Evolutionary conservation across 352 stramenopile species (phyloP).

Genomic region (Phytophthora lateralis): DNA sequence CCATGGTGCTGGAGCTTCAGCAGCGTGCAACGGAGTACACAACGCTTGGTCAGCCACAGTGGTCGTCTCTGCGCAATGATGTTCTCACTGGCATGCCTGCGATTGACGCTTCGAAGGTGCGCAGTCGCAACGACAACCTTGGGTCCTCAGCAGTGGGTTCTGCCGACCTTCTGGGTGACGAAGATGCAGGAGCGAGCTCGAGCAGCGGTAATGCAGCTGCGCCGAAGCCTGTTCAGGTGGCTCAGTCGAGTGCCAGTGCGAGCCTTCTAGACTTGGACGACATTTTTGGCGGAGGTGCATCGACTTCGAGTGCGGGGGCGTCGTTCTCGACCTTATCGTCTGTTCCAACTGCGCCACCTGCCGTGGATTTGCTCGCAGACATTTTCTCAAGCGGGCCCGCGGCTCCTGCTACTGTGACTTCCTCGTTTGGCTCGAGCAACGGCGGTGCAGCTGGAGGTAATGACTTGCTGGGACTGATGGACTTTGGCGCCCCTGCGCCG

Average conservation of each 20-base stretch:
- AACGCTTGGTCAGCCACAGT: slow-evolving; percentile 84
- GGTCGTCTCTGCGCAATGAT: slow-evolving; percentile 77
- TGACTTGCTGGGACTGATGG: slow-evolving; percentile 77
- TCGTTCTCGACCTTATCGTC: slow-evolving; percentile 29
- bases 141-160: slow-evolving; percentile 36
- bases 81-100: slow-evolving; percentile 95
- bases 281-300: slow-evolving; percentile 90
- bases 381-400: slow-evolving; percentile 85
- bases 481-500: slow-evolving; percentile 58
- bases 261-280: slow-evolving; percentile 96
- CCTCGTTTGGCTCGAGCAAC: slow-evolving; percentile 25
- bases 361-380: slow-evolving; percentile 94
- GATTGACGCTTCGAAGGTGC: slow-evolving; percentile 90
- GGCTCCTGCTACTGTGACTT: slow-evolving; percentile 29
- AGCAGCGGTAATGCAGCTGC: slow-evolving; percentile 18
- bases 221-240: slow-evolving; percentile 27
- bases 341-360: slow-evolving; percentile 34
- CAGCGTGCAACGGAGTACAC: slow-evolving; percentile 96
- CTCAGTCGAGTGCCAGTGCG: slow-evolving; percentile 36
- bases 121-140: slow-evolving; percentile 63
- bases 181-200: slow-evolving; percentile 20
- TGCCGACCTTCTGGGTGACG: slow-evolving; percentile 88
- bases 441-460: slow-evolving; percentile 27
- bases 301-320: slow-evolving; percentile 28
- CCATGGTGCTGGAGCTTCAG: slow-evolving; percentile 96